These are phyloP conservation scores for Aphanocladium album DNA, from an alignment of 2,329 filamentous ascomycete genomes.

Conservation along the genomic window DNA sequence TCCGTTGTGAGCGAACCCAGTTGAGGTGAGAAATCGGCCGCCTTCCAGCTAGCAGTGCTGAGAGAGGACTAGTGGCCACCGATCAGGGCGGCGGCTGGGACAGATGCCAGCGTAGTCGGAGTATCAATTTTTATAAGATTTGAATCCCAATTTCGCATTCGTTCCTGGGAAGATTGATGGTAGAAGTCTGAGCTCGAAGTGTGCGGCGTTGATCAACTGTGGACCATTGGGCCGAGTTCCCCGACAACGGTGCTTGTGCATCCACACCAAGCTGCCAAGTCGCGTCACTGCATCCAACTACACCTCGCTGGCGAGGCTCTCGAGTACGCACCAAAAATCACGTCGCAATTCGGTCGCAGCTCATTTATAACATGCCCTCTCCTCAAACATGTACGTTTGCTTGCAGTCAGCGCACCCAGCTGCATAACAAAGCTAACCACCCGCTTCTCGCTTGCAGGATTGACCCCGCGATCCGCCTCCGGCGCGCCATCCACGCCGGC, in stretches of 20 bases:
- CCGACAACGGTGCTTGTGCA: not conserved
- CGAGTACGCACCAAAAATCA: not conserved
- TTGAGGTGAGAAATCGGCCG: too few relatives aligned
- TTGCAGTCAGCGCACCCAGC: not conserved
- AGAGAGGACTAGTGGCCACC: too few relatives aligned
- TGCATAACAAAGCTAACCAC: not conserved
- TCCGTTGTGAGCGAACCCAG: too few relatives aligned
- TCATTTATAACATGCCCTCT: not conserved
- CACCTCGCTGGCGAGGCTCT: slow-evolving; percentile 11
- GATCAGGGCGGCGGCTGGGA: too few relatives aligned
- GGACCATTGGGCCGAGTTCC: too few relatives aligned
- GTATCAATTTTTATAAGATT: too few relatives aligned
- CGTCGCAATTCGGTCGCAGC: not conserved
- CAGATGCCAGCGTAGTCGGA: too few relatives aligned
- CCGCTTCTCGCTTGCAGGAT: slow-evolving; percentile 55
- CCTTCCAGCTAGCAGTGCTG: too few relatives aligned
- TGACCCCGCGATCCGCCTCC: slow-evolving; percentile 69
- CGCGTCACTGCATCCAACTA: not conserved
- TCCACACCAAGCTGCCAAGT: not conserved
- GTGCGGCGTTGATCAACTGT: too few relatives aligned
- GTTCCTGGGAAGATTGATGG: too few relatives aligned
- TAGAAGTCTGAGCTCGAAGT: too few relatives aligned
- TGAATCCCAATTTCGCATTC: too few relatives aligned
- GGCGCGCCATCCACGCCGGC: slow-evolving; percentile 74
- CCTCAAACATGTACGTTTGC: not conserved